Conservation (phyloP, 768 basidiomycete species). For the Lyophyllum atratum region DNA sequence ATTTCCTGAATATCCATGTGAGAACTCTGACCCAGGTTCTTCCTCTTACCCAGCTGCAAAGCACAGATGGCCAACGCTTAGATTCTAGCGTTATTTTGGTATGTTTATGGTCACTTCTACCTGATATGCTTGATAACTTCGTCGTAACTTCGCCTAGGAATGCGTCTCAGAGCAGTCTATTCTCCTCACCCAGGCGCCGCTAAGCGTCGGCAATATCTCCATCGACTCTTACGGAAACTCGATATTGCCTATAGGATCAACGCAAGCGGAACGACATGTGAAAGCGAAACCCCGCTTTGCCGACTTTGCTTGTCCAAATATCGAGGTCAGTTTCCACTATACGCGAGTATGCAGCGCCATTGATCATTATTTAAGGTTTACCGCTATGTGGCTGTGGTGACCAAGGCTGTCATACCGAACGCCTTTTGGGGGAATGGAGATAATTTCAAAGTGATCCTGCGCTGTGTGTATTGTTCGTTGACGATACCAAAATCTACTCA, state of each 20-base stretch:
- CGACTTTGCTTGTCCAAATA: slow-evolving; percentile 69
- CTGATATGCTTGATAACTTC: neutral
- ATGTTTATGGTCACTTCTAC: slow-evolving; percentile 4
- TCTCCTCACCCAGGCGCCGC: slow-evolving; percentile 54
- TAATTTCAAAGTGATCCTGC: slow-evolving; percentile 63
- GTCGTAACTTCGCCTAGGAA: slow-evolving; percentile 47
- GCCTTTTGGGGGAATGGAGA: slow-evolving; percentile 74
- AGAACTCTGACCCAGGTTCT: neutral
- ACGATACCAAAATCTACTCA: neutral
- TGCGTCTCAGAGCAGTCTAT: slow-evolving; percentile 72
- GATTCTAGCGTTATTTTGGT: slow-evolving; percentile 71
- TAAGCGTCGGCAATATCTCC: slow-evolving; percentile 41
- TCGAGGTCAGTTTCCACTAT: slow-evolving; percentile 48
- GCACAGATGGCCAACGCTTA: slow-evolving; percentile 40
- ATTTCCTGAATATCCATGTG: neutral
- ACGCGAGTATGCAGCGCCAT: neutral
- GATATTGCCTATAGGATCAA: slow-evolving; percentile 44
- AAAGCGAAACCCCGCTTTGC: slow-evolving; percentile 73
- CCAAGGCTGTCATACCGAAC: slow-evolving; percentile 70
- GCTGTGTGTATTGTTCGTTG: slow-evolving; percentile 42
- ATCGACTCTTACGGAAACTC: slow-evolving; percentile 54
- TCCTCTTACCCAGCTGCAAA: slow-evolving; percentile 34
- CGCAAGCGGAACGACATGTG: slow-evolving; percentile 46
- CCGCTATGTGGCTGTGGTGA: slow-evolving; percentile 62
- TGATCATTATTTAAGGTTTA: slow-evolving; percentile 53